Evolutionary conservation across 2,329 filamentous ascomycete genomes (phyloP).

Genomic region (Diplodia seriata): DNA sequence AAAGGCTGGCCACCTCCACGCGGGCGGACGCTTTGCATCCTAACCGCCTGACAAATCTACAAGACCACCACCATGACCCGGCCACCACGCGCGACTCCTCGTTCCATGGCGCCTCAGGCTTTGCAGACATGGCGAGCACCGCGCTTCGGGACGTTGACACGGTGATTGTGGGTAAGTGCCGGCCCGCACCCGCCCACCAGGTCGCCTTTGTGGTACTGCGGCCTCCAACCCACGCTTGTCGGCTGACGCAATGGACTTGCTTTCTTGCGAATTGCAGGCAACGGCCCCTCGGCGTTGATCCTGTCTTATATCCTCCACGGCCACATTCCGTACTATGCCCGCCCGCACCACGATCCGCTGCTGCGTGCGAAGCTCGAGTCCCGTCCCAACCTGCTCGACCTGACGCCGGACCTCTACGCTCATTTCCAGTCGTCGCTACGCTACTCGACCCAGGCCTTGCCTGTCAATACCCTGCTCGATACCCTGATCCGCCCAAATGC

Average conservation of each 20-base stretch:
- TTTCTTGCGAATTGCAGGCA: conserved; percentile 52
- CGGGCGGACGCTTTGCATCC: conserved; percentile 17
- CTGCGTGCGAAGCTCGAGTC: conserved; percentile 62
- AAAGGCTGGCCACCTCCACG: conserved; percentile 25
- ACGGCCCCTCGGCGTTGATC: conserved; percentile 67
- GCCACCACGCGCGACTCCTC: conserved; percentile 13
- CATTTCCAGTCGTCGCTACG: conserved; percentile 66
- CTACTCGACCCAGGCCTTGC: conserved; percentile 67
- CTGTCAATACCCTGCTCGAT: conserved; percentile 66
- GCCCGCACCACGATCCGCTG: conserved; percentile 63
- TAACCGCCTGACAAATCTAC: conserved; percentile 34
- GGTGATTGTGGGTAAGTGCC: conserved; percentile 48
- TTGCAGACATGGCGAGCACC: conserved; percentile 45
- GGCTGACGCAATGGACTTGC: conserved; percentile 39
- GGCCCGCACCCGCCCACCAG: conserved; percentile 17
- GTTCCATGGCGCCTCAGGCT: conserved; percentile 21
- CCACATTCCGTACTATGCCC: conserved; percentile 63
- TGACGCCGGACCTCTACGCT: conserved; percentile 59
- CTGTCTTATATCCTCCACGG: conserved; percentile 69
- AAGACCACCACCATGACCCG: conserved; percentile 25
- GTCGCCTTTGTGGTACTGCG: not conserved
- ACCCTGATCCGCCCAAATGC: conserved; percentile 65
- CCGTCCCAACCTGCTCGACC: conserved; percentile 56
- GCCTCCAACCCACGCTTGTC: not conserved
- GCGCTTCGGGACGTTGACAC: conserved; percentile 50